phyloP scores from a whole-genome alignment of 345 rosid genomes.

The Linum lewisii region DNA sequence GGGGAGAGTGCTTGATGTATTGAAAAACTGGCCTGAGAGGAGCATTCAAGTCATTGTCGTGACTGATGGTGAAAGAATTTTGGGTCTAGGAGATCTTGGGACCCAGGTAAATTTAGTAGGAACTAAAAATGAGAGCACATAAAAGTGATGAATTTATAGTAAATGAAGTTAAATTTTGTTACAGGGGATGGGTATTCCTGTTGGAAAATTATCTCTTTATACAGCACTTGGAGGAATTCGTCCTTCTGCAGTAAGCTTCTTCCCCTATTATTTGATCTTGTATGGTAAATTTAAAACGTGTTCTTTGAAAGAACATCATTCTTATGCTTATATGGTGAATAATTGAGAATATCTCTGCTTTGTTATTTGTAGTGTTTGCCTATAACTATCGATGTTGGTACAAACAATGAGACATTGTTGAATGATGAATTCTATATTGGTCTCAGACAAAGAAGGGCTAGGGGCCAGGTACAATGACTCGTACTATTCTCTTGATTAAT shows the following conservation, averaged over 20 bases:
- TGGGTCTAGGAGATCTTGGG: slow-evolving; percentile 2
- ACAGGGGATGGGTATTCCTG: slow-evolving; percentile 6
- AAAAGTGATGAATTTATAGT: not conserved
- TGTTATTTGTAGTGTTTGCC: not conserved
- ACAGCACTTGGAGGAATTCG: slow-evolving; percentile 6
- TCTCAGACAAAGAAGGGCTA: not conserved
- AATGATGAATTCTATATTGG: slow-evolving; percentile 8
- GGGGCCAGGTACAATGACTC: not conserved
- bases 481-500: not conserved
- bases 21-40: slow-evolving; percentile 5
- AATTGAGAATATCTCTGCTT: not conserved
- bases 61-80: slow-evolving; percentile 6
- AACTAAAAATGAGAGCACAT: not conserved
- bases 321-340: not conserved
- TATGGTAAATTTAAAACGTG: not conserved
- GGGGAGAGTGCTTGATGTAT: slow-evolving; percentile 3
- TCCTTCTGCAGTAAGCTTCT: not conserved
- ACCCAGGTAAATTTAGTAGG: not conserved
- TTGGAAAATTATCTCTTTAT: slow-evolving; percentile 3
- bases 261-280: not conserved
- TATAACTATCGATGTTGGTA: slow-evolving; percentile 2
- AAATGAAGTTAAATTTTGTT: not conserved
- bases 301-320: not conserved
- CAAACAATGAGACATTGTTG: not conserved
- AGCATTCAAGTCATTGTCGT: slow-evolving; percentile 3